Evolutionary conservation across 306 rosid species (phyloP), one percentile per base, ranked within the genome.

Genomic region (Rosa chinensis): DNA sequence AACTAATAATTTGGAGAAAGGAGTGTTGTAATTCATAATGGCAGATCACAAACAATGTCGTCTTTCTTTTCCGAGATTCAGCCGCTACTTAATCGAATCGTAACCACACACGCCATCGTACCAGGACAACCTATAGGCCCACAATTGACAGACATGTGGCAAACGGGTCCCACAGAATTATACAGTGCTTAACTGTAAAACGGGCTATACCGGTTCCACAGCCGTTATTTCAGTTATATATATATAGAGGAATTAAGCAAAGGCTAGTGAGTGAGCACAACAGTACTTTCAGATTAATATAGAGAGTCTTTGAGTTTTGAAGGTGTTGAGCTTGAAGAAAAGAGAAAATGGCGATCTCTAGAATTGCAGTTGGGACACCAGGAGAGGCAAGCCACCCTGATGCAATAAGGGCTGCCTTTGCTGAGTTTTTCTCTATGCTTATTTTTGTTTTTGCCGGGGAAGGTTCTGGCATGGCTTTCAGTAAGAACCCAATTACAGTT

Each of bases 391-490:
- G 91, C 81, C 86, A 82, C 6, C 97, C 96, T 0, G 93, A 90
- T 35, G 97, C 96, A 32, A 84, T 93, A 12, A 85, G 89, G 82
- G 96, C 96, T 0, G 92, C 91, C 4, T 78, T 89, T 4, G 91
- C 96, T 0, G 97, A 93, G 75, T 91, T 93, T 79, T 91, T 93
- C 74, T 93, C 97, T 4, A 91, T 80, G 93, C 53, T 90, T 23
- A 90, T 93, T 70, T 93, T 93, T 78, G 94, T 93, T 32, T 93
- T 93, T 74, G 96, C 96, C 70, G 98, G 98, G 0, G 90, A 91
- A 87, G 98, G 96, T 66, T 93, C 94, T 43, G 94, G 93, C 73
- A 85, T 91, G 90, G 96, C 96, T 71, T 89, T 87, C 55, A 81
- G 93, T 91, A 79, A 84, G 88, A 23, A n/a, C 44, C 59, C 40